Evolutionary conservation across 2,329 filamentous ascomycete species (phyloP).

Genomic region (Botrytis cinerea): DNA sequence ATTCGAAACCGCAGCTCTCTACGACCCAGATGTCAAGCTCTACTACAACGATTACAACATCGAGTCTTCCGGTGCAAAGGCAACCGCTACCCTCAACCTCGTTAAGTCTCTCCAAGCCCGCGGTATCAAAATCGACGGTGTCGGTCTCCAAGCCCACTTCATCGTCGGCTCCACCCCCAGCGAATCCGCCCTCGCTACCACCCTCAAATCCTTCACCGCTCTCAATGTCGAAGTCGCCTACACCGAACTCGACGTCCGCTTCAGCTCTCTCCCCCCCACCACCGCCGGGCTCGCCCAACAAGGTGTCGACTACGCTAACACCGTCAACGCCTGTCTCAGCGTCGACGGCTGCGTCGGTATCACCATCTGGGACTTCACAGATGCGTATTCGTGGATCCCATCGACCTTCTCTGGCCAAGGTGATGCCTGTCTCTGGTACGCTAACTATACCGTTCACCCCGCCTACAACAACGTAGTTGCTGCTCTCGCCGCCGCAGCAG

Average conservation of each 20-base stretch:
- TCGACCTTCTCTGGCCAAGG: slow-evolving; percentile 46
- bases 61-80: slow-evolving; percentile 54
- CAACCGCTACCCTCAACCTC: slow-evolving; percentile 46
- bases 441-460: slow-evolving; percentile 47
- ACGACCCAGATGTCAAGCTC: slow-evolving; percentile 37
- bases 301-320: slow-evolving; percentile 49
- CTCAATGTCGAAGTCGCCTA: slow-evolving; percentile 60
- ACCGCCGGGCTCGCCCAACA: slow-evolving; percentile 48
- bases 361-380: slow-evolving; percentile 40
- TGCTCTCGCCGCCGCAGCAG: slow-evolving; percentile 36
- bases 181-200: slow-evolving; percentile 47
- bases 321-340: slow-evolving; percentile 35
- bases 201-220: slow-evolving; percentile 53
- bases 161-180: slow-evolving; percentile 56
- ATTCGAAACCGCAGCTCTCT: slow-evolving; percentile 36
- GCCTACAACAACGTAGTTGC: slow-evolving; percentile 46
- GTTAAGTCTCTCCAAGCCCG: slow-evolving; percentile 50
- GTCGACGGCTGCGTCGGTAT: slow-evolving; percentile 36
- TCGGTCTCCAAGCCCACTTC: slow-evolving; percentile 64
- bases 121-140: slow-evolving; percentile 60
- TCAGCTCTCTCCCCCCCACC: slow-evolving; percentile 49
- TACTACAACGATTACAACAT: slow-evolving; percentile 63
- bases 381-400: slow-evolving; percentile 47
- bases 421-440: slow-evolving; percentile 47
- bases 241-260: slow-evolving; percentile 64